Conservation (phyloP, 441 rosid species). For the Gossypium gossypioides region DNA sequence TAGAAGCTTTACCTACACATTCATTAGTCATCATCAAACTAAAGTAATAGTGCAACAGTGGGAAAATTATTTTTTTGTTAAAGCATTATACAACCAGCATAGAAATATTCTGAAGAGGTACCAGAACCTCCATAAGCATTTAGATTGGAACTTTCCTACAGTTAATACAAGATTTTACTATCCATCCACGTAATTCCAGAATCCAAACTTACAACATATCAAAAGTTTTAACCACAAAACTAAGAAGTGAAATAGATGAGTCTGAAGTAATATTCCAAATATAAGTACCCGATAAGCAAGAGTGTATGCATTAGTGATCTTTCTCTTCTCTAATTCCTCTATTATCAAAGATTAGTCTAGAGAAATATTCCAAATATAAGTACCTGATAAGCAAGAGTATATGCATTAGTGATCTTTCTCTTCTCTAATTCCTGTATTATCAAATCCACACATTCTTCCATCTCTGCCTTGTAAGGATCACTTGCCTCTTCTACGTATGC, state of each 20-base stretch:
- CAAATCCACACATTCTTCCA: slow-evolving; percentile 95
- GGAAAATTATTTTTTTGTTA: not conserved
- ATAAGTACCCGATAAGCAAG: slow-evolving; percentile 83
- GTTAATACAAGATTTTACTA: not conserved
- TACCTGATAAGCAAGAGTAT: slow-evolving; percentile 96
- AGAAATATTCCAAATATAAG: slow-evolving; percentile 2
- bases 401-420: slow-evolving; percentile 57
- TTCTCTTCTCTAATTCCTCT: slow-evolving; percentile 86
- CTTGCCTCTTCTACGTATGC: slow-evolving; percentile 98
- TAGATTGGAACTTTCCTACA: not conserved
- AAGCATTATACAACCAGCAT: not conserved
- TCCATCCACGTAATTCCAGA: not conserved
- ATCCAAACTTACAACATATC: not conserved
- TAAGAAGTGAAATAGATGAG: not conserved
- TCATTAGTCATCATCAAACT: not conserved
- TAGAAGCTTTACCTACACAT: not conserved
- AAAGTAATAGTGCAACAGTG: not conserved
- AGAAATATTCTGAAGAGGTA: not conserved
- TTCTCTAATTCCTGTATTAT: slow-evolving; percentile 90
- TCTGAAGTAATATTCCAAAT: not conserved
- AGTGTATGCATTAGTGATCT: slow-evolving; percentile 56
- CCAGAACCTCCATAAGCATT: not conserved
- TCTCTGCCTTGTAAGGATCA: slow-evolving; percentile 97
- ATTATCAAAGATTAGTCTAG: slow-evolving; percentile 39
- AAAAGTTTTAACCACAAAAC: not conserved